Evolutionary conservation across 2,329 filamentous ascomycete species (phyloP), one percentile per base, ranked within the genome.

Genomic region (Alternaria infectoria): DNA sequence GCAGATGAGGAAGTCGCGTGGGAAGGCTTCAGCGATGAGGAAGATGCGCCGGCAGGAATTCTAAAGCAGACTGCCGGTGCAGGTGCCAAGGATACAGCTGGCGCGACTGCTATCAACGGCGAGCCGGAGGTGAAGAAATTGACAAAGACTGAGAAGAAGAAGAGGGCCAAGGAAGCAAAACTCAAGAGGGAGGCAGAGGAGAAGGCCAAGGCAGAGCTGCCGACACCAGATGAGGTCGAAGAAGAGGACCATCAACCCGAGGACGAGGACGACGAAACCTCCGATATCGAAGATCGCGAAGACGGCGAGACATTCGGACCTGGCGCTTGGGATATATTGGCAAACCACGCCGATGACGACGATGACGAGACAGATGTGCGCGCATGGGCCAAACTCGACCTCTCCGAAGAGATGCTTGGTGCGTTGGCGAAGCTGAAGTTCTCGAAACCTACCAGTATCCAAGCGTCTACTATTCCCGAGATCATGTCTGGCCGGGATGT

Each of bases 401-500:
- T 99, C 3, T 95, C 92, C 1, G 84, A 90, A 0, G 85, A 88
- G 54, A 87, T 92, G 1, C 82, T 97, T 17, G 88, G 89, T 2
- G 88, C 93, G 15, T 83, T 99, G 30, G 90, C 93, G 3, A 91
- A 89, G 69, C 84, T 98, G 65, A 91, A 90, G 61, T 98, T 98
- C 77, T 77, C 86, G 5, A 89, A 88, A 62, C 96, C 96, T 1
- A 97, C 94, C 0, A 81, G 87, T 0, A 97, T 99, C 61, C 96
- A 99, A 78, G 81, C 85, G 19, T 85, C 88, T 32, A 85, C 92
- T 1, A 97, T 99, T 70, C 94, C 96, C 0, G 87, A 92, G 57
- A 92, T 97, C 49, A 78, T 95, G 19, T 87, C 88, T 6, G 95
- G 95, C 0, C 91, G 92, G 76, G 95, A 99, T 79, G 91, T 98